Conservation (phyloP, 306 rosid genomes). For the Malus fusca region DNA sequence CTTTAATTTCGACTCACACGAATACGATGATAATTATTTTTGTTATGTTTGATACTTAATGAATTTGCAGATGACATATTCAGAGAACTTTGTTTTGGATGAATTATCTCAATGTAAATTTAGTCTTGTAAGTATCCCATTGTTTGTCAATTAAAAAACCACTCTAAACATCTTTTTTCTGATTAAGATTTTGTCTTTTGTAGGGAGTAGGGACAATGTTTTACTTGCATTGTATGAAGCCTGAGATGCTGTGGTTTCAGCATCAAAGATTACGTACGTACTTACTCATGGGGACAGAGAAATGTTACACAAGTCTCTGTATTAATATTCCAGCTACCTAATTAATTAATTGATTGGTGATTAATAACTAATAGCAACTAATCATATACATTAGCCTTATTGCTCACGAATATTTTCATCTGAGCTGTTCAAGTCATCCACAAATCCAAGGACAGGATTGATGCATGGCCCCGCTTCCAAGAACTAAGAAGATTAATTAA, state of each 20-base stretch:
- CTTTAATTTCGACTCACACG: not conserved
- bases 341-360: not conserved
- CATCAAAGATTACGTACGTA: not conserved
- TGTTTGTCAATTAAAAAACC: not conserved
- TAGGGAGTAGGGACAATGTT: not conserved
- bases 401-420: conserved; percentile 13
- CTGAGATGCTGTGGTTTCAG: not conserved
- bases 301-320: not conserved
- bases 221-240: not conserved
- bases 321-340: not conserved
- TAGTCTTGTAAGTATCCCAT: not conserved
- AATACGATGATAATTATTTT: too few species aligned
- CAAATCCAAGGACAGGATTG: conserved; percentile 12
- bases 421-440: conserved; percentile 17
- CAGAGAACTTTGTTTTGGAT: not conserved
- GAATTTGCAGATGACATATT: not conserved
- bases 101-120: not conserved
- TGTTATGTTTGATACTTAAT: not conserved
- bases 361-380: conserved; percentile 10
- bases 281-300: not conserved
- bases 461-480: conserved; percentile 5
- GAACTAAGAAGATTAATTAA: not conserved
- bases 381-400: conserved; percentile 16
- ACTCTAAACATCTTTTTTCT: not conserved
- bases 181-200: not conserved